Evolutionary conservation across 345 rosid species (phyloP).

Genomic region (Lenwebbia sp.): DNA sequence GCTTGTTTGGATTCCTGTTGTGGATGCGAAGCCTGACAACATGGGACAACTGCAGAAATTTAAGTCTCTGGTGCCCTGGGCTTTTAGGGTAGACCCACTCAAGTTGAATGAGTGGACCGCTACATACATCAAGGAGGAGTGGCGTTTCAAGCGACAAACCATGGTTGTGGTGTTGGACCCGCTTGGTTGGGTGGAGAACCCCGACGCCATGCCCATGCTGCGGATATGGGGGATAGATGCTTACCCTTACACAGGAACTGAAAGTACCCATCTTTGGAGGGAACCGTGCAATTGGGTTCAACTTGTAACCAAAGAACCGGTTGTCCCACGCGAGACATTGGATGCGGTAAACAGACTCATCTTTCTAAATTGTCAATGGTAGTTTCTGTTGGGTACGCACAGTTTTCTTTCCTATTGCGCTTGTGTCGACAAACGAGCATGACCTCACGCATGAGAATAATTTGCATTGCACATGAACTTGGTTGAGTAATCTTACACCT

Average conservation of each 20-base stretch:
- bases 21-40: not conserved
- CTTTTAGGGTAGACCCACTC: not conserved
- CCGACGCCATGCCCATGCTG: not conserved
- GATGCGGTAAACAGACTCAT: not conserved
- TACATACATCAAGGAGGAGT: not conserved
- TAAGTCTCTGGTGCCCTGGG: not conserved
- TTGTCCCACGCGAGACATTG: not conserved
- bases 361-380: not conserved
- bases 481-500: not conserved
- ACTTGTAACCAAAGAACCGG: not conserved
- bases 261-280: not conserved
- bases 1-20: not conserved
- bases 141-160: not conserved
- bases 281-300: not conserved
- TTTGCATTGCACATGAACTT: not conserved
- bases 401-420: not conserved
- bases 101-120: not conserved
- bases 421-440: not conserved
- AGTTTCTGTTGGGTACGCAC: not conserved
- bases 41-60: not conserved
- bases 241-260: not conserved
- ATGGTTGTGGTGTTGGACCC: not conserved
- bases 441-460: not conserved
- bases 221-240: not conserved
- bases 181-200: not conserved